Evolutionary conservation across 2,329 filamentous ascomycete genomes (phyloP), one percentile per base, ranked within the genome.

Genomic region (Aspergillus vadensis): DNA sequence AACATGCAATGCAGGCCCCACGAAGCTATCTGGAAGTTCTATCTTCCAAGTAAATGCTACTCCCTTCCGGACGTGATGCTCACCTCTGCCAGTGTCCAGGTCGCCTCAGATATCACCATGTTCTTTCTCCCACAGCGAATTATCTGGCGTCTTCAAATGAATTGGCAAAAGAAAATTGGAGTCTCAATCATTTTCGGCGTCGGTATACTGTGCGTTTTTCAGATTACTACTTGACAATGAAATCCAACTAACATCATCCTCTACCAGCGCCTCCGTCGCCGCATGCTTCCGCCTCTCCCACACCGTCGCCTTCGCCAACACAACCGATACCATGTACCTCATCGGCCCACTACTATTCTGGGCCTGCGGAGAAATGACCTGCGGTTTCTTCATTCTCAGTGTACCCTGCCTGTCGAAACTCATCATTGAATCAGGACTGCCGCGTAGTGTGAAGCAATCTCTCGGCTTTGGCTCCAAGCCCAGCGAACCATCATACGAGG

Each of bases 321-420:
- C 57, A 9, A 14, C 65, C 2, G 67, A 70, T 43, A 56, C 32
- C 2, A 76, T 77, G 49, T 81, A 76, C 61, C 60, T 65, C 10
- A 72, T 81, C 41, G 77, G 74, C 0, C 73, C 76, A 1, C 65
- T 81, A 1, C 59, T 77, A 14, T 80, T 81, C 66, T 82, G 79
- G 80, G 78, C 76, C 3, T 70, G 67, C 27, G 79, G 74, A 4
- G 80, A 81, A 61, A 81, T 79, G 74, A 78, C 79, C 1, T 79
- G 77, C 54, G 79, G 76, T 7, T 81, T 82, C 67, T 76, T 81
- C 63, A 76, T 80, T 52, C 60, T 76, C 41, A 72, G 76, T 53
- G 63, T 79, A 38, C 77, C 78, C 5, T 76, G 73, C 41, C 62
- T 78, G 0, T 76, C 78, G 3, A 79, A 77, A 62, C 69, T 79